phyloP scores from a whole-genome alignment of 163 green algal genomes.

The Chlorella variabilis region DNA sequence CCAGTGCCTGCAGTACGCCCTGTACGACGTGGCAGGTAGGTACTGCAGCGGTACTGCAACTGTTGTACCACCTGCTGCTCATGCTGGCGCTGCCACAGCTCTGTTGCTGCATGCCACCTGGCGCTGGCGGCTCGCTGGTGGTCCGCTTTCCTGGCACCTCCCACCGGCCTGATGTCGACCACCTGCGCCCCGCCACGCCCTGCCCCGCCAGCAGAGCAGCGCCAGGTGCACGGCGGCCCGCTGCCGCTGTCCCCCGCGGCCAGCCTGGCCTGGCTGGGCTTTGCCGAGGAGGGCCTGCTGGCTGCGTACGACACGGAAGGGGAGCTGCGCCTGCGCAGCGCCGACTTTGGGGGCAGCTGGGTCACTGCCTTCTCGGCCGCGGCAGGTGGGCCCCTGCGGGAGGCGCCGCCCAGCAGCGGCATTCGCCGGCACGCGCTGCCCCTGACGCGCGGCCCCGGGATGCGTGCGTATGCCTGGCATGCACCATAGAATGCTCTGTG shows the following conservation, averaged over 20 bases:
- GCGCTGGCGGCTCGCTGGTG: no score
- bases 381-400: background rate
- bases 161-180: no score
- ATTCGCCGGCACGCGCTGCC: no score
- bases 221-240: constrained; percentile 39
- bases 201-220: background rate
- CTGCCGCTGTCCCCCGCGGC: constrained; percentile 62
- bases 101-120: no score
- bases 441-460: no score
- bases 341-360: constrained; percentile 73
- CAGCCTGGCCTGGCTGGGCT: constrained; percentile 80
- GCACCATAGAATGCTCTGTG: no score
- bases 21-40: constrained; percentile 29
- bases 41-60: background rate
- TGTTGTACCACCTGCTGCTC: no score
- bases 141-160: no score
- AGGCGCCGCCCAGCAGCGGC: background rate
- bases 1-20: constrained; percentile 33
- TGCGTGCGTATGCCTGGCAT: no score
- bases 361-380: constrained; percentile 63
- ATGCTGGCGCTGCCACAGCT: no score
- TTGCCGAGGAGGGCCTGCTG: constrained; percentile 71
- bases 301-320: constrained; percentile 66
- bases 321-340: constrained; percentile 53
- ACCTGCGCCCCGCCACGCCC: background rate